Percentiles rank a stretch among this genome's conserved stretches.
Conservation (phyloP, 345 rosid species). For the Anacardium occidentale region DNA sequence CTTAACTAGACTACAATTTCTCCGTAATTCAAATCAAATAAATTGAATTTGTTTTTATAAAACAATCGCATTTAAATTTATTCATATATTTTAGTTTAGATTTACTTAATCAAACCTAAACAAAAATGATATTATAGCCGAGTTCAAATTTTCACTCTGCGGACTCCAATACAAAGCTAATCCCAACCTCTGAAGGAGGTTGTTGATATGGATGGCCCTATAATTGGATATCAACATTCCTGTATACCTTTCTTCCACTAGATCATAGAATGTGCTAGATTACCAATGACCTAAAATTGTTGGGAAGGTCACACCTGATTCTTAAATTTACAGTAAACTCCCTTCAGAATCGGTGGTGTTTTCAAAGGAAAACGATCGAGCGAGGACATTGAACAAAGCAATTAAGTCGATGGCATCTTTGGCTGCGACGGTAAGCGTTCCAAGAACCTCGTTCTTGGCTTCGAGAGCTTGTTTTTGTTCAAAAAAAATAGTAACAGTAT, state of each 20-base stretch:
- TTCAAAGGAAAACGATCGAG: neutral
- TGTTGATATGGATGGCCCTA: slow-evolving; percentile 14
- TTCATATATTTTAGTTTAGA: no score
- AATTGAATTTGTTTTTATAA: no score
- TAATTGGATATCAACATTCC: no score
- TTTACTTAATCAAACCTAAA: no score
- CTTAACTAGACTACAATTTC: no score
- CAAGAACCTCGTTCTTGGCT: neutral
- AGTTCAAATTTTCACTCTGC: no score
- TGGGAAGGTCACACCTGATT: neutral
- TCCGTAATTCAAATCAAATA: no score
- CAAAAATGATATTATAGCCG: no score
- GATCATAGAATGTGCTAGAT: neutral
- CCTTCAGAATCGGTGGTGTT: no score
- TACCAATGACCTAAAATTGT: neutral
- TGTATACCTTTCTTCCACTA: neutral
- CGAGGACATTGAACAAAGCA: neutral
- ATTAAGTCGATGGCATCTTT: neutral
- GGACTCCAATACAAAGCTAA: no score
- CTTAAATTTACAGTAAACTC: no score
- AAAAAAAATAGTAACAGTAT: neutral
- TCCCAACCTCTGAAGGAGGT: neutral
- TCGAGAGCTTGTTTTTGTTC: neutral
- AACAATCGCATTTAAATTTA: no score
- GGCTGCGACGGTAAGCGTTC: neutral